phyloP scores from a whole-genome alignment of 441 rosid genomes.

The Erodium chrysanthum region DNA sequence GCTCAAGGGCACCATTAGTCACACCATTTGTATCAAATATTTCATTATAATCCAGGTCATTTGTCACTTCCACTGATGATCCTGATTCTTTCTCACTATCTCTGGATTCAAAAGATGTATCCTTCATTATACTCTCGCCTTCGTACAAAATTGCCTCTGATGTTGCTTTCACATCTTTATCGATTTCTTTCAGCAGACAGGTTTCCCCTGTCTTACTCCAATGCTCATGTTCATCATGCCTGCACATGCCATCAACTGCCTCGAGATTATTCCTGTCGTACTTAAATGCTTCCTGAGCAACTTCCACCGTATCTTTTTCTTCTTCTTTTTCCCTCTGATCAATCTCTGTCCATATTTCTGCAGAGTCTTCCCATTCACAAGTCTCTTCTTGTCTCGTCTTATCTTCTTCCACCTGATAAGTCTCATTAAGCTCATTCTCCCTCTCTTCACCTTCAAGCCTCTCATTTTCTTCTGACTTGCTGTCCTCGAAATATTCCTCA shows the following conservation, averaged over 20 bases:
- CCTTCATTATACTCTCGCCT: conserved; percentile 25
- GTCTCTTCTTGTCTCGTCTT: conserved; percentile 17
- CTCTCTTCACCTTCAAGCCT: conserved; percentile 27
- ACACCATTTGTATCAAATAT: conserved; percentile 30
- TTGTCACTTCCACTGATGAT: conserved; percentile 28
- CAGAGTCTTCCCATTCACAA: conserved; percentile 30
- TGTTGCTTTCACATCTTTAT: conserved; percentile 22
- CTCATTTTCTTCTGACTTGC: conserved; percentile 26
- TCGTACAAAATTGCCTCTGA: conserved; percentile 21
- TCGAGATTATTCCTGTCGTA: conserved; percentile 19
- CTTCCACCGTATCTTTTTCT: conserved; percentile 22
- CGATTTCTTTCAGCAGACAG: conserved; percentile 16
- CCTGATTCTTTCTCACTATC: conserved; percentile 33
- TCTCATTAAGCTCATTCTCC: conserved; percentile 23
- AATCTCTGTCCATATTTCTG: conserved; percentile 25
- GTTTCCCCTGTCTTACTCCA: conserved; percentile 26
- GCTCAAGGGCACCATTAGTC: conserved; percentile 29
- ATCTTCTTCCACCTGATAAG: conserved; percentile 6
- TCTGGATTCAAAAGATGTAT: conserved; percentile 26
- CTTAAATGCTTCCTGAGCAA: conserved; percentile 23
- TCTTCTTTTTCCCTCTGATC: conserved; percentile 24
- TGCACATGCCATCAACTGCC: conserved; percentile 19
- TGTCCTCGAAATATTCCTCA: conserved; percentile 29
- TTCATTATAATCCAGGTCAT: conserved; percentile 30
- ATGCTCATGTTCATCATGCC: conserved; percentile 20